phyloP scores from a whole-genome alignment of 768 basidiomycete genomes.

The Boletus rex-veris region DNA sequence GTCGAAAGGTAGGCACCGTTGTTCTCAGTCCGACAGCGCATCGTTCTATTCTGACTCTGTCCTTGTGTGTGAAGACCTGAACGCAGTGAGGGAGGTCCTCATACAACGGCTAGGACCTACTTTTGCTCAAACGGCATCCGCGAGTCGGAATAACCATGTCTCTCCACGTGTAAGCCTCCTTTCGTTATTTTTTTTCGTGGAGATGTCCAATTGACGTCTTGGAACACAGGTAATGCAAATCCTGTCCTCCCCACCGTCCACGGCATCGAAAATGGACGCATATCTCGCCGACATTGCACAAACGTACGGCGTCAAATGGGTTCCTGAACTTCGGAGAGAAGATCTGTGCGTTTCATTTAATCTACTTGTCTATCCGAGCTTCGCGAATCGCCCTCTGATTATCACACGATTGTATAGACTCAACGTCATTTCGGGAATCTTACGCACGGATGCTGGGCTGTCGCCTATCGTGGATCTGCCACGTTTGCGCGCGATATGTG shows the following conservation, averaged over 20 bases:
- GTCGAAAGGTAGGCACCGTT: conserved; percentile 47
- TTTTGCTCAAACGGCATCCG: conserved; percentile 50
- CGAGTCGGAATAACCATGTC: conserved; percentile 52
- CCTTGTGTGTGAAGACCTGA: conserved; percentile 46
- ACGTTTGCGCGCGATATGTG: conserved; percentile 53
- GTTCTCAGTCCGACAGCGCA: neutral
- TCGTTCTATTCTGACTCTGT: neutral
- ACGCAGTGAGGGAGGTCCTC: conserved; percentile 50
- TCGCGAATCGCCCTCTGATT: neutral
- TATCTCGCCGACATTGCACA: conserved; percentile 54
- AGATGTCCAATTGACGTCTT: neutral
- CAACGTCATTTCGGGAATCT: conserved; percentile 54
- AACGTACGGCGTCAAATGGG: conserved; percentile 55
- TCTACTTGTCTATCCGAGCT: neutral
- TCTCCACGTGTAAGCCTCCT: conserved; percentile 43
- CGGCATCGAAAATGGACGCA: conserved; percentile 52
- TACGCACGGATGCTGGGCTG: conserved; percentile 43
- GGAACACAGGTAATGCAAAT: conserved; percentile 47
- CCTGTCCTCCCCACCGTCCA: conserved; percentile 50
- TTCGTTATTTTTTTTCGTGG: neutral
- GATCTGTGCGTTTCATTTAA: conserved; percentile 47
- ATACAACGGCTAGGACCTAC: conserved; percentile 53
- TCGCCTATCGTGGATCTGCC: conserved; percentile 53
- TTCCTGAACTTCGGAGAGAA: conserved; percentile 55
- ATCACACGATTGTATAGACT: conserved; percentile 36